These are phyloP conservation scores for Phytophthora boehmeriae DNA, from an alignment of 352 stramenopile species.

Conservation along the genomic window DNA sequence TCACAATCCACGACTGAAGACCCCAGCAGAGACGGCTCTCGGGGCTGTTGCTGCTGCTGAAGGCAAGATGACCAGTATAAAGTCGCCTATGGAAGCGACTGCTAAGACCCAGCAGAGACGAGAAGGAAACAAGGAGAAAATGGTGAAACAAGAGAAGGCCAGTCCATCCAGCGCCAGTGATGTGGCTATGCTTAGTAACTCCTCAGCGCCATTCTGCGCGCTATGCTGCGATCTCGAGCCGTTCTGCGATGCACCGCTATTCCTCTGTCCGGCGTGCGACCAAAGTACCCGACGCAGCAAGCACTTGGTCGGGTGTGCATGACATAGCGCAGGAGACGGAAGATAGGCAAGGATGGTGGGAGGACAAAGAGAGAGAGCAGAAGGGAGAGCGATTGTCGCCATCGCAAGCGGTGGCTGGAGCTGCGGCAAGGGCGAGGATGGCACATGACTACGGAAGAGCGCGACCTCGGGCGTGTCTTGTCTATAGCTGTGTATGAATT, in stretches of 20 bases:
- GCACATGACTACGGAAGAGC: slow-evolving; percentile 31
- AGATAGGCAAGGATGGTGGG: slow-evolving; percentile 8
- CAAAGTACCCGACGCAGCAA: slow-evolving; percentile 83
- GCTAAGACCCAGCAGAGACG: slow-evolving; percentile 9
- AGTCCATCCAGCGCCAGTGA: slow-evolving; percentile 76
- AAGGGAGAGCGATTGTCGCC: background rate
- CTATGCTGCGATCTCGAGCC: slow-evolving; percentile 67
- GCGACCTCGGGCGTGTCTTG: slow-evolving; percentile 25
- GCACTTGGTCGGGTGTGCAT: slow-evolving; percentile 72
- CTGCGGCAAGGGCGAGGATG: slow-evolving; percentile 19
- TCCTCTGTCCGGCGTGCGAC: slow-evolving; percentile 78
- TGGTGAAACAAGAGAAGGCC: slow-evolving; percentile 46
- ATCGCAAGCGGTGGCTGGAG: slow-evolving; percentile 13
- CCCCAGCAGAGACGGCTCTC: slow-evolving; percentile 13
- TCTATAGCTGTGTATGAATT: slow-evolving; percentile 46
- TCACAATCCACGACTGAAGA: slow-evolving; percentile 25
- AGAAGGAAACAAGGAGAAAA: slow-evolving; percentile 20
- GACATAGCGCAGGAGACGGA: slow-evolving; percentile 25
- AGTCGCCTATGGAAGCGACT: slow-evolving; percentile 4
- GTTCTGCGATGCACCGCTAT: slow-evolving; percentile 55
- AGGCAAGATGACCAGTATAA: slow-evolving; percentile 16
- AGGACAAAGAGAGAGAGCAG: slow-evolving; percentile 7
- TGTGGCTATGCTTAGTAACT: slow-evolving; percentile 47
- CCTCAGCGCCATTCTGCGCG: slow-evolving; percentile 62
- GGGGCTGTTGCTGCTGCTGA: slow-evolving; percentile 20